phyloP scores from a whole-genome alignment of 805 yeast species.

The Zygotorulaspora chibaensis region DNA sequence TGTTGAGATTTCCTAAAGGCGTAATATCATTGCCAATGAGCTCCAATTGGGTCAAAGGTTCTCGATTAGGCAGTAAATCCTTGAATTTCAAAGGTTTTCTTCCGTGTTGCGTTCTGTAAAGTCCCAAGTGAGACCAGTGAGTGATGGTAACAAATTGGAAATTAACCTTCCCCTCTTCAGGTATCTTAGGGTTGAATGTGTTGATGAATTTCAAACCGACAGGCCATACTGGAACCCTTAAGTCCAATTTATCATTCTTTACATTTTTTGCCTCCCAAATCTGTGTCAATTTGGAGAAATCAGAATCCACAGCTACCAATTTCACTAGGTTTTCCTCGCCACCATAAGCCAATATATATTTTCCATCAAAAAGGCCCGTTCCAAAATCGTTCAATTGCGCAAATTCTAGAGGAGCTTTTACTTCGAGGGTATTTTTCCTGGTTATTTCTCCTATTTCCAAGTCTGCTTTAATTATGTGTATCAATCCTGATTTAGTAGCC shows the following conservation, averaged over 20 bases:
- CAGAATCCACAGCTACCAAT: slow-evolving; percentile 24
- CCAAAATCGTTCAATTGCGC: slow-evolving; percentile 45
- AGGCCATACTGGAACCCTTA: slow-evolving; percentile 78
- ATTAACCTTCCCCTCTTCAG: slow-evolving; percentile 30
- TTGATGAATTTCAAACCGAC: slow-evolving; percentile 47
- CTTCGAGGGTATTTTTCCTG: slow-evolving; percentile 19
- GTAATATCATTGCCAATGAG: slow-evolving; percentile 15
- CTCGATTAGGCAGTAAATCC: slow-evolving; percentile 29
- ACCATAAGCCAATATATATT: slow-evolving; percentile 63
- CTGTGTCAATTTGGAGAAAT: slow-evolving; percentile 28
- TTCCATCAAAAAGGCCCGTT: slow-evolving; percentile 34
- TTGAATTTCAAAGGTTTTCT: slow-evolving; percentile 54
- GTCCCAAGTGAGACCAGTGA: slow-evolving; percentile 50
- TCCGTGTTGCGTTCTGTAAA: slow-evolving; percentile 65
- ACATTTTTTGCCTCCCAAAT: slow-evolving; percentile 78
- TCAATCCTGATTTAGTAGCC: slow-evolving; percentile 36
- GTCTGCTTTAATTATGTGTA: slow-evolving; percentile 30
- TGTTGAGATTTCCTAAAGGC: slow-evolving; percentile 21
- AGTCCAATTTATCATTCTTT: slow-evolving; percentile 69
- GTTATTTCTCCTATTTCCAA: slow-evolving; percentile 13
- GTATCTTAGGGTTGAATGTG: slow-evolving; percentile 35
- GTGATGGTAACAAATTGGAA: slow-evolving; percentile 61
- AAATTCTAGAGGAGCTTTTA: slow-evolving; percentile 46
- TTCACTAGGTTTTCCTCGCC: slow-evolving; percentile 67
- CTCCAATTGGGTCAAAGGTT: slow-evolving; percentile 25